Conservation (phyloP, 225 moss, liverwort and hornwort species). For the Bryum argenteum region DNA sequence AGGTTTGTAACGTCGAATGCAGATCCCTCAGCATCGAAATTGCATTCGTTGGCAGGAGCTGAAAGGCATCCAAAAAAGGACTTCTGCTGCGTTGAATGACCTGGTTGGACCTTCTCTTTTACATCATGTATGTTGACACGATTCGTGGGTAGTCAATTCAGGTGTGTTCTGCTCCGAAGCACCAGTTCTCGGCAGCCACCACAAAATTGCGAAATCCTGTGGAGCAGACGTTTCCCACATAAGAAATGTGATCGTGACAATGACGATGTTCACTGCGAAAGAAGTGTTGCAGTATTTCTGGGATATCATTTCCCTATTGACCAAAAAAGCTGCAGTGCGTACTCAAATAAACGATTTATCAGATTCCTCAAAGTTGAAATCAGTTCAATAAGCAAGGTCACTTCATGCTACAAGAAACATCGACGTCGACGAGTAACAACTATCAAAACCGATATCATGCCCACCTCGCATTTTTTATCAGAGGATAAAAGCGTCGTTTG, state of each 20-base stretch:
- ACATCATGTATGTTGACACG: conserved; percentile 18
- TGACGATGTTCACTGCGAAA: neutral
- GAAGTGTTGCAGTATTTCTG: neutral
- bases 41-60: conserved; percentile 27
- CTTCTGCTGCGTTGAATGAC: conserved; percentile 38
- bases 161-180: conserved; percentile 28
- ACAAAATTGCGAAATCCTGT: conserved; percentile 25
- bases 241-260: conserved; percentile 5
- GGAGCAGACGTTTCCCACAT: conserved; percentile 25
- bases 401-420: conserved; percentile 7
- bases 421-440: neutral
- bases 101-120: conserved; percentile 23
- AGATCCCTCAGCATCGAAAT: conserved; percentile 18
- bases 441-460: neutral
- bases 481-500: neutral
- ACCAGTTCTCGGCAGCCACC: conserved; percentile 16
- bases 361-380: conserved; percentile 12
- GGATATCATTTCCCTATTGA: neutral
- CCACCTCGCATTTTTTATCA: neutral
- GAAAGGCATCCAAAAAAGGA: conserved; percentile 40
- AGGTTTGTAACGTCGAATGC: conserved; percentile 18
- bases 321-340: neutral
- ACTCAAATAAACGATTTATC: conserved; percentile 1
- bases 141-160: conserved; percentile 6
- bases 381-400: conserved; percentile 1